Evolutionary conservation across 495 filamentous ascomycete species (phyloP), one percentile per base, ranked within the genome.

Genomic region (Sporormia fimetaria): DNA sequence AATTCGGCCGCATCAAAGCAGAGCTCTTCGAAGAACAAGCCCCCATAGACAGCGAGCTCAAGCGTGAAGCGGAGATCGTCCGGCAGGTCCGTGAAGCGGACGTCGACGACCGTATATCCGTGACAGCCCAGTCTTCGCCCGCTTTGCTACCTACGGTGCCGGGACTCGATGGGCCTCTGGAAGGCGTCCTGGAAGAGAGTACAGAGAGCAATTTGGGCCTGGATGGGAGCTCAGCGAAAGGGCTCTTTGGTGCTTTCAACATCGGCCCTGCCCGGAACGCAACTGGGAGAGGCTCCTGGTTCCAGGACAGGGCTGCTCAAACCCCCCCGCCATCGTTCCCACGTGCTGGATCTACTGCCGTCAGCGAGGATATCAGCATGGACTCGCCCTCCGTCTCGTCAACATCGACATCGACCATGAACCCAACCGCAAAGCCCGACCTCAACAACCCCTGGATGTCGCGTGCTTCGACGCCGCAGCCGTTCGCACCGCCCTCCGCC

Each of bases 41-140:
- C 0, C 90, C 90, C 0, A 59, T 93, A 20, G 92, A 96, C 47
- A 78, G 77, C 28, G 90, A 99, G 59, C 73, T 87, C 45, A 79
- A 81, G 40, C 80, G 85, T 26, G 90, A 99, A 66, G 85, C 88
- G 9, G 87, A 96, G 62, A 87, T 95, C 0, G 81, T 96, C 40
- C 80, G 82, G 2, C 92, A 94, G 60, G 87, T 94, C 22, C 81
- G 83, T 12, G 88, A 95, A 59, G 75, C 71, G 39, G 71, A 78
- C 40, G 59, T 65, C 11, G 62, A 63, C 27, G 64, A 69, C 9
- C 56, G 64, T 38, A 67, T 64, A 2, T 65, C 71, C 1, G 63
- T 64, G 4, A 73, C 77, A 11, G 66, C 74, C n/a, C 58, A 65
- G 1, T 60, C 66, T 10, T 62, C 59, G 23, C 61, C 62, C 0